A percentile compares a stretch with the other conserved stretches of the same genome.
These are phyloP conservation scores for Kwoniella shandongensis DNA, from an alignment of 768 basidiomycete genomes.

Conservation along the genomic window DNA sequence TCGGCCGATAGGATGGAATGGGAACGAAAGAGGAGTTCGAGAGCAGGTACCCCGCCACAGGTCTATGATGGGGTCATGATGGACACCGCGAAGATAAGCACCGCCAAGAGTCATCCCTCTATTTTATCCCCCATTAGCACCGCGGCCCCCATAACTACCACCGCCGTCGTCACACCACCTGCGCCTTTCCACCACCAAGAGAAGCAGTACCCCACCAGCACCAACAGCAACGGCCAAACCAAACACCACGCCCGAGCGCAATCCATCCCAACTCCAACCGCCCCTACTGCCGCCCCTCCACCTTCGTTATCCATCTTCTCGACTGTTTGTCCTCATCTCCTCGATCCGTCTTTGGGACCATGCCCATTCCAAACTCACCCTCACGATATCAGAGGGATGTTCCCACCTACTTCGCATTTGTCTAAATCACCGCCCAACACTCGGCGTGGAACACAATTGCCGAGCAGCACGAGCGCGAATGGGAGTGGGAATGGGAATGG, in stretches of 20 bases:
- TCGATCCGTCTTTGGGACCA: slow-evolving; percentile 17
- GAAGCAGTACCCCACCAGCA: neutral
- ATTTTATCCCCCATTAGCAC: too few relatives aligned
- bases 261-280: slow-evolving; percentile 1
- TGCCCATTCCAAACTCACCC: slow-evolving; percentile 25
- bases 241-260: neutral
- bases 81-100: too few relatives aligned
- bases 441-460: neutral
- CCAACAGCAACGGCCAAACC: neutral
- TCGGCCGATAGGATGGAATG: neutral
- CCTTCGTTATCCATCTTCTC: slow-evolving; percentile 19
- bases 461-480: neutral
- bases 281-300: slow-evolving; percentile 1
- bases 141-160: neutral
- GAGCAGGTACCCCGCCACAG: slow-evolving; percentile 2
- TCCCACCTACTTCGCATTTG: slow-evolving; percentile 19
- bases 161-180: neutral
- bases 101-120: too few relatives aligned
- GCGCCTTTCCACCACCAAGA: neutral
- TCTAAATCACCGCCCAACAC: slow-evolving; percentile 2
- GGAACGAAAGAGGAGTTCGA: slow-evolving; percentile 1
- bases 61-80: slow-evolving; percentile 14
- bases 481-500: neutral
- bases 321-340: slow-evolving; percentile 14
- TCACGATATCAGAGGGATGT: slow-evolving; percentile 24